A percentile compares a stretch with the other conserved stretches of the same genome.
Conservation (phyloP, 495 filamentous ascomycete species). For the Geopyxis carbonaria region DNA sequence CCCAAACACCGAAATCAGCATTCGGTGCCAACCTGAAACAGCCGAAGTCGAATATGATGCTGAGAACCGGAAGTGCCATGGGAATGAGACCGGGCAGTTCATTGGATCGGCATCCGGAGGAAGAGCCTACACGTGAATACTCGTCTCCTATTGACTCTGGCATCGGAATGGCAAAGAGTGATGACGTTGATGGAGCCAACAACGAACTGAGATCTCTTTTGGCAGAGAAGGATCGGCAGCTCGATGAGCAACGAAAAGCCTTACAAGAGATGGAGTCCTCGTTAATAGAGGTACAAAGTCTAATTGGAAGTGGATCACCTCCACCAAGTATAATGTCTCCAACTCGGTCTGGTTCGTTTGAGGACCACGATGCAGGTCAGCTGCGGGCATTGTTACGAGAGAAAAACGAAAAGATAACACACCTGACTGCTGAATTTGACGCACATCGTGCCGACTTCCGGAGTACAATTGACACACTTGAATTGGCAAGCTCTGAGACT, state of each 20-base stretch:
- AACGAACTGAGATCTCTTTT: conserved; percentile 49
- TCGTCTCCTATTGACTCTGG: conserved; percentile 36
- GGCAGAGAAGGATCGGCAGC: conserved; percentile 66
- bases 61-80: conserved; percentile 21
- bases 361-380: conserved; percentile 59
- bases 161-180: conserved; percentile 34
- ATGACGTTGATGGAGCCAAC: conserved; percentile 48
- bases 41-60: conserved; percentile 13
- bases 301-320: conserved; percentile 33
- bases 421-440: conserved; percentile 89
- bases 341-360: conserved; percentile 31
- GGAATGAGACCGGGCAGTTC: conserved; percentile 20
- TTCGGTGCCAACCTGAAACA: conserved; percentile 10
- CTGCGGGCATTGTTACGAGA: conserved; percentile 71
- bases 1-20: conserved; percentile 25
- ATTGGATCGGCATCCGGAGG: conserved; percentile 15
- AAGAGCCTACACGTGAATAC: conserved; percentile 26
- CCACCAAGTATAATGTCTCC: conserved; percentile 23
- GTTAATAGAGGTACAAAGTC: conserved; percentile 52
- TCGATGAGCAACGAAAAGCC: conserved; percentile 67
- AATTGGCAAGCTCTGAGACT: conserved; percentile 90
- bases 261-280: conserved; percentile 74
- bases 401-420: conserved; percentile 88
- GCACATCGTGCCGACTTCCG: conserved; percentile 88
- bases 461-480: conserved; percentile 88